Conservation (phyloP, 495 filamentous ascomycete genomes). For the Podospora bellae-mahoneyi region DNA sequence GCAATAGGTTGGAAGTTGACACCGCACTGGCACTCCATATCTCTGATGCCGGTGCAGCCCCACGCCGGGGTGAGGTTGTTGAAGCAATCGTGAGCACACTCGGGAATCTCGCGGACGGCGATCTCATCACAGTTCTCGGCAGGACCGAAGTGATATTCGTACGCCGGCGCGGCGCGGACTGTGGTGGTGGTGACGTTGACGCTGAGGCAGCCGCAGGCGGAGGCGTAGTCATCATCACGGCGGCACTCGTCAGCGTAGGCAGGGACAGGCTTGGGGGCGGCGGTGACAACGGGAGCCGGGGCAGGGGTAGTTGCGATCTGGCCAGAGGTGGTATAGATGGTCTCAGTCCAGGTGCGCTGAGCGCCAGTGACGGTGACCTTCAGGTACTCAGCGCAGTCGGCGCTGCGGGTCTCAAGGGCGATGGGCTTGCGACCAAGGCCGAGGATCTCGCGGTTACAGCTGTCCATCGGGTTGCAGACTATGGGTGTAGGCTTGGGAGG, state of each 20-base stretch:
- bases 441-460: conserved; percentile 4
- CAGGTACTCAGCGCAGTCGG: background rate
- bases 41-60: background rate
- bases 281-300: background rate
- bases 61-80: background rate
- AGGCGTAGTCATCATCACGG: background rate
- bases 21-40: conserved; percentile 3
- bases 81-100: background rate
- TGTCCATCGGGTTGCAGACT: background rate
- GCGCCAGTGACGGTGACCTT: conserved; percentile 8
- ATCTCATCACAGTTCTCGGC: conserved; percentile 2
- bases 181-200: background rate
- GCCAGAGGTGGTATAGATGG: background rate
- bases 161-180: background rate
- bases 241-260: background rate
- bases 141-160: background rate
- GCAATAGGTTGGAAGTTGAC: background rate
- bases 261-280: background rate
- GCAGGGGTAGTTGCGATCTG: background rate
- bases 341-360: conserved; percentile 7
- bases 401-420: background rate
- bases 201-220: background rate
- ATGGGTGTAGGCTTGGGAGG: background rate
- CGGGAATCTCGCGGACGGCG: background rate
- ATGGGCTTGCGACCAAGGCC: background rate